Conservation (phyloP, 2,329 filamentous ascomycete genomes). For the Trichoderma atrobrunneum region DNA sequence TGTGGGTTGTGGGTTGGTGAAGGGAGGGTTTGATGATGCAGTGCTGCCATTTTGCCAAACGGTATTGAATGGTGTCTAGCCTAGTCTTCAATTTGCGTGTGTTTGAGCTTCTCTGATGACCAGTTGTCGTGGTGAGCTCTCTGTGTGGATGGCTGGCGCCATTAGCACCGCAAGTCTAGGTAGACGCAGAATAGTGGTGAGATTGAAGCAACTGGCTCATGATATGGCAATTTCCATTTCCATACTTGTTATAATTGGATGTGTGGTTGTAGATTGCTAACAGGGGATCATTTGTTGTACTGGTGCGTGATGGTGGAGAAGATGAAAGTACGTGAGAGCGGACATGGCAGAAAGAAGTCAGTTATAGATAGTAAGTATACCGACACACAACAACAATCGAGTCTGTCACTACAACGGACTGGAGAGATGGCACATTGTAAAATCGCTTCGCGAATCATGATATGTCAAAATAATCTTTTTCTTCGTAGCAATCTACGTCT, state of each 20-base stretch:
- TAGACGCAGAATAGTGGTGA: not conserved
- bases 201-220: not conserved
- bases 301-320: not conserved
- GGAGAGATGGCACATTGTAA: not conserved
- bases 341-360: not conserved
- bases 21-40: not conserved
- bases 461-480: not conserved
- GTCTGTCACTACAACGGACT: not conserved
- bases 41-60: not conserved
- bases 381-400: not conserved
- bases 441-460: not conserved
- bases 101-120: not conserved
- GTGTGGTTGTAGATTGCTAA: not conserved
- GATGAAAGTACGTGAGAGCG: not conserved
- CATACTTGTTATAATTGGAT: not conserved
- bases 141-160: not conserved
- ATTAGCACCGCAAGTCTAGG: not conserved
- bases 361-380: not conserved
- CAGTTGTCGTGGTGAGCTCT: not conserved
- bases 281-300: not conserved
- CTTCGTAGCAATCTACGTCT: not conserved
- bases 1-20: not conserved
- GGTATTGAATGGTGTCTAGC: rapidly evolving
- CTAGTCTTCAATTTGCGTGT: not conserved
- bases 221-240: not conserved